A percentile compares a stretch with the other conserved stretches of the same genome.
Evolutionary conservation across 2,329 filamentous ascomycete species (phyloP).

Genomic region (Stagonosporopsis rhizophila): DNA sequence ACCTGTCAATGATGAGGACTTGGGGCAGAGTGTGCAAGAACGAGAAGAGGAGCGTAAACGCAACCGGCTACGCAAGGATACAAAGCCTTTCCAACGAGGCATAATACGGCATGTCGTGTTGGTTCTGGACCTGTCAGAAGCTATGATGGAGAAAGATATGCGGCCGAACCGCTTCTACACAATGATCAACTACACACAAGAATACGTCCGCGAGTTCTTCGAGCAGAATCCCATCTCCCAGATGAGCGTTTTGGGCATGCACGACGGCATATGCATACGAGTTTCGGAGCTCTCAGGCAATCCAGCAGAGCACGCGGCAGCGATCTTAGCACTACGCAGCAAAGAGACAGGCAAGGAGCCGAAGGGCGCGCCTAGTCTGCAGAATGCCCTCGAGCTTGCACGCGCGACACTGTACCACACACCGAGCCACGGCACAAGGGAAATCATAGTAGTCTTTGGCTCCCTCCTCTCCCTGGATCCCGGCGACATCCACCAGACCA

Average conservation of each 20-base stretch:
- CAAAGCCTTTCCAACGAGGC: conserved; percentile 91
- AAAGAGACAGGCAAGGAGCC: conserved; percentile 68
- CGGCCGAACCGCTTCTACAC: conserved; percentile 86
- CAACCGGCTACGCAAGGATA: conserved; percentile 82
- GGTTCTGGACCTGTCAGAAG: conserved; percentile 88
- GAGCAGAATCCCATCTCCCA: conserved; percentile 99
- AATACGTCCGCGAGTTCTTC: conserved; percentile 94
- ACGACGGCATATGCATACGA: conserved; percentile 84
- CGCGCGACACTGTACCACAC: conserved; percentile 91
- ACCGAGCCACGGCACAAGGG: conserved; percentile 89
- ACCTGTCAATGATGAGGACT: conserved; percentile 70
- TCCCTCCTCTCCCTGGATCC: conserved; percentile 90
- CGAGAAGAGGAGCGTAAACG: conserved; percentile 84
- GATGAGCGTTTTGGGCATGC: conserved; percentile 89
- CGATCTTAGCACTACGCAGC: conserved; percentile 69
- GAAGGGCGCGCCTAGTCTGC: conserved; percentile 65
- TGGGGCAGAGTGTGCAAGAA: conserved; percentile 74
- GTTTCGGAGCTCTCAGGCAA: conserved; percentile 93
- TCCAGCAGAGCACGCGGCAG: conserved; percentile 83
- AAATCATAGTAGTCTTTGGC: conserved; percentile 90
- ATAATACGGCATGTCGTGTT: conserved; percentile 97
- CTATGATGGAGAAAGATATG: conserved; percentile 95
- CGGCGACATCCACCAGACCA: conserved; percentile 92
- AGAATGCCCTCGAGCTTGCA: conserved; percentile 96
- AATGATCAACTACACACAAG: conserved; percentile 79